Base-by-base conservation (phyloP, 164 flowering plant species). In the Cinnamomum micranthum region DNA sequence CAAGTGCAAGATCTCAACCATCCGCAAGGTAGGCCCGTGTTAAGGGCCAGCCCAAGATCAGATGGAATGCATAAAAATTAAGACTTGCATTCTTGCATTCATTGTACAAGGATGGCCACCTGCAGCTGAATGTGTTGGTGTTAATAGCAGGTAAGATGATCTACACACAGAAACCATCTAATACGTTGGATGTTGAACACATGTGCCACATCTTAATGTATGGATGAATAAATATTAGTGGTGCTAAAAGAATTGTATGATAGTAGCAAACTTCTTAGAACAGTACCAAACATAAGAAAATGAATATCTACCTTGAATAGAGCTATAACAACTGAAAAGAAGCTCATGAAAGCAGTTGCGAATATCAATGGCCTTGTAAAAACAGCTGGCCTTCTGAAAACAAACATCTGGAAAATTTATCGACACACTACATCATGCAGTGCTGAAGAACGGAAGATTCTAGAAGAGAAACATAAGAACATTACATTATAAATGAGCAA, bases 291-390 rank as follows among this genome's bases (percentile, higher is more conserved):
- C 11, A 22, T 59, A 20, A 17, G 28, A 58, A 23, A 13, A 17
- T 35, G 35, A 58, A 75, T 51, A 1, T 70, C 76, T 89, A 95
- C 99, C 98, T 95, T 95, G 75, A 95, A 95, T 68, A 95, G 78
- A 76, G 99, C 99, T 71, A 95, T 95, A 65, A 95, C 98, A 76
- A 92, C 89, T 15, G 99, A 95, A 88, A 95, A 95, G 88, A 95
- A 95, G 85, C 97, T 91, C 99, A 95, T 95, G 78, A 95, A 95
- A 73, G 95, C 94, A 67, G 98, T 93, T 47, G 98, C 96, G 74
- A 95, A 93, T 20, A 95, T 82, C 76, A 95, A 77, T 33, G 98
- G 91, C 84, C 89, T 88, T 70, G 99, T 80, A 64, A 95, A 83
- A 72, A 82, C 72, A 50, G 85, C 85, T 35, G 92, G 91, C 81